A percentile compares a stretch with the other conserved stretches of the same genome.
phyloP scores from a whole-genome alignment of 2,329 filamentous ascomycete species.

The Fusarium torreyae region DNA sequence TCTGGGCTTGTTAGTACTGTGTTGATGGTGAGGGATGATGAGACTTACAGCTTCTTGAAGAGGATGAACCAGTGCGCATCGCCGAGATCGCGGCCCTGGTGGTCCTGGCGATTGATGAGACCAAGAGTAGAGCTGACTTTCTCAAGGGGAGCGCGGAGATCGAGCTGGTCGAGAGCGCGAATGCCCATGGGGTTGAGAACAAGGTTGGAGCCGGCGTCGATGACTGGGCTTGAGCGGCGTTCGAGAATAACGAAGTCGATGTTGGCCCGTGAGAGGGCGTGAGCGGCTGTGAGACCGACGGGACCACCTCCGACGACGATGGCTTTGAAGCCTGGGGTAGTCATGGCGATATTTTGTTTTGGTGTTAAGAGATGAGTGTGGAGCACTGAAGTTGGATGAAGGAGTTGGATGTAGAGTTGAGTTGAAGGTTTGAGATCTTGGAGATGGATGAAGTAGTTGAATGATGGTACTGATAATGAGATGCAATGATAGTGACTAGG shows the following conservation, averaged over 20 bases:
- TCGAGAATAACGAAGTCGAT: slow-evolving; percentile 60
- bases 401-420: neutral
- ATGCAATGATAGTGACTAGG: neutral
- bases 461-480: neutral
- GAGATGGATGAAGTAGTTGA: too few species aligned
- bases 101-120: slow-evolving; percentile 45
- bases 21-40: accelerated
- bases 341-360: neutral
- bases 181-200: slow-evolving; percentile 50
- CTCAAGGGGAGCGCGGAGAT: slow-evolving; percentile 45
- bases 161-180: slow-evolving; percentile 55
- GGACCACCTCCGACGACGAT: slow-evolving; percentile 52
- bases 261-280: slow-evolving; percentile 46
- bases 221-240: slow-evolving; percentile 45
- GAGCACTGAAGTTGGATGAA: neutral
- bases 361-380: neutral
- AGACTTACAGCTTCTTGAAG: slow-evolving; percentile 47
- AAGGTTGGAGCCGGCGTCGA: slow-evolving; percentile 53
- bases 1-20: slow-evolving; percentile 24
- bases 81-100: slow-evolving; percentile 48
- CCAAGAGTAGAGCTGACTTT: slow-evolving; percentile 43
- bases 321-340: slow-evolving; percentile 31
- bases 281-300: slow-evolving; percentile 49
- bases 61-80: slow-evolving; percentile 44
- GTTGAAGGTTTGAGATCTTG: neutral